These are phyloP conservation scores for Priceomyces melissophilus DNA, from an alignment of 805 yeast genomes.

Conservation along the genomic window DNA sequence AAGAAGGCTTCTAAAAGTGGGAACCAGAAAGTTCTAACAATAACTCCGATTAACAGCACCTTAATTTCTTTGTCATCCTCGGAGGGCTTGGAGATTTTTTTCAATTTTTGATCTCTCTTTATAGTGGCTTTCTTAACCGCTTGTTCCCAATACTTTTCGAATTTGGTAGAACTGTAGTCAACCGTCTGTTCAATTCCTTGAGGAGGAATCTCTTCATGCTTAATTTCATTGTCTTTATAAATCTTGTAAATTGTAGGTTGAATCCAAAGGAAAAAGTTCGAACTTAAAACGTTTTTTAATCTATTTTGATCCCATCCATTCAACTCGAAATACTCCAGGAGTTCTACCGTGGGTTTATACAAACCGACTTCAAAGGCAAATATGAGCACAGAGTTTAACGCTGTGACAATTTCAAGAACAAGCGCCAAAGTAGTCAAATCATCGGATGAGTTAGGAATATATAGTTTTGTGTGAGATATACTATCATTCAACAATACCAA, in stretches of 20 bases:
- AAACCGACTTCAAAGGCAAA: slow-evolving; percentile 14
- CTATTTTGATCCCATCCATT: slow-evolving; percentile 20
- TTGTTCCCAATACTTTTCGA: slow-evolving; percentile 22
- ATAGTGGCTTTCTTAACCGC: slow-evolving; percentile 12
- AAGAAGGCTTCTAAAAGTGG: slow-evolving; percentile 10
- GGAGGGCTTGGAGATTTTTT: slow-evolving; percentile 9
- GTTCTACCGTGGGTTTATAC: slow-evolving; percentile 18
- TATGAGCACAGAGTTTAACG: slow-evolving; percentile 14
- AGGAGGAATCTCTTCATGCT: slow-evolving; percentile 62
- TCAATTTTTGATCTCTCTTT: slow-evolving; percentile 6
- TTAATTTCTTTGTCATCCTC: slow-evolving; percentile 9
- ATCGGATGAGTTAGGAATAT: slow-evolving; percentile 6
- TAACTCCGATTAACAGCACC: slow-evolving; percentile 20
- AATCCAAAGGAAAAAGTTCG: slow-evolving; percentile 24
- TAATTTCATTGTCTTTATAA: slow-evolving; percentile 19
- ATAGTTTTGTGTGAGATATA: slow-evolving; percentile 16
- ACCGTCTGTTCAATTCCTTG: slow-evolving; percentile 12
- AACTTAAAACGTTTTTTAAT: slow-evolving; percentile 18
- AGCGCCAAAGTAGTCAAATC: slow-evolving; percentile 5
- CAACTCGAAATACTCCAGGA: slow-evolving; percentile 17
- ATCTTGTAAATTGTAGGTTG: slow-evolving; percentile 23
- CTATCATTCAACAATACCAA: slow-evolving; percentile 17
- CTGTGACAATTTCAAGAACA: slow-evolving; percentile 11
- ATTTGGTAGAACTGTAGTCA: slow-evolving; percentile 14
- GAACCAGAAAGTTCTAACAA: slow-evolving; percentile 15